Evolutionary conservation across 352 stramenopile genomes (phyloP), one percentile per base, ranked within the genome.

Genomic region (Pythium phragmitis): DNA sequence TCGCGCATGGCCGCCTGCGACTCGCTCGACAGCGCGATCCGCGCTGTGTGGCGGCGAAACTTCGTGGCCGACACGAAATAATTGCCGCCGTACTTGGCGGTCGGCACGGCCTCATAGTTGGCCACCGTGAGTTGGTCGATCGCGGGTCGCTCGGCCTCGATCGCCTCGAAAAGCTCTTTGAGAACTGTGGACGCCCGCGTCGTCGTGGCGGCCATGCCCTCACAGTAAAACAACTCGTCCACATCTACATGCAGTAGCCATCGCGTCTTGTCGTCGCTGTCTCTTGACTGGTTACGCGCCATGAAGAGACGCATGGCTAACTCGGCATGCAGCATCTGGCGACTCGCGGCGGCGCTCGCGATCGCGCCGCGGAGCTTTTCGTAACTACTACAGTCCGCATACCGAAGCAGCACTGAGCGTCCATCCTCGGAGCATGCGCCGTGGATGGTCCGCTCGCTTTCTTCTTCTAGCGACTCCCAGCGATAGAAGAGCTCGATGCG

Each of bases 181-280:
- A 46, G 55, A 23, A 48, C 48, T 63, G 6, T 50, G 5, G 26
- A 19, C 4, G 23, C 1, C 9, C 41, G 66, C 7, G 37, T 6
- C 7, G 43, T 12, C 59, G 21, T 34, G 33, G 23, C 12, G 3
- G 26, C 42, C n/a, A 75, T 66, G 0, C 50, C 56, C 26, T 77
- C 62, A 19, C 74, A 67, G 45, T 65, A 75, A 11, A 81, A 63
- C 1, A 81, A 57, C 45, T 81, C 74, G 50, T 81, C 74, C 11
- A 79, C 52, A 34, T 81, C 74, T 11, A 81, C 36, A 53, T 81
- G 74, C 53, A 81, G 23, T 5, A 81, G 52, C 74, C 74, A 81
- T 6, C 65, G 68, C 6, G 72, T 65, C 14, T n/a, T 37, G 17
- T 33, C 11, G 7, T 16, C 43, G 53, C 12, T 21, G 21, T 39